Base-by-base conservation (phyloP, 495 filamentous ascomycete species). In the Friedmanniomyces simplex region DNA sequence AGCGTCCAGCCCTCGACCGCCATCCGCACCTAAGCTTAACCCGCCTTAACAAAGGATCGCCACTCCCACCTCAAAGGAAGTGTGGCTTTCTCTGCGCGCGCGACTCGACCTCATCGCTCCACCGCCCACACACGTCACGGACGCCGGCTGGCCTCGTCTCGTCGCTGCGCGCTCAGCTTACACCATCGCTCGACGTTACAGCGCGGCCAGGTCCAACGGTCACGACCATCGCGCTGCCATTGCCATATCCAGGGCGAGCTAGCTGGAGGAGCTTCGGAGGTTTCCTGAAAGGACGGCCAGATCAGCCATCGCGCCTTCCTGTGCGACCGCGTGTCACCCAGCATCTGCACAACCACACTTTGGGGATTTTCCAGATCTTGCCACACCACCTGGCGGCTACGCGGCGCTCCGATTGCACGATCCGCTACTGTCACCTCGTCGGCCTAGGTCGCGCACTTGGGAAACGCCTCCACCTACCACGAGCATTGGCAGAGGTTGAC, bases 11-110 rank as follows among this genome's bases (percentile, higher is more conserved):
- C 62, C 50, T 61, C 59, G 62, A 64, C 58, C 53, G 62, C 62
- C 62, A 60, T 64, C 62, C 62, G 54, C 58, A 61, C 42, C 59
- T 58, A 47, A 57, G 54, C 54, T 61, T 58, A 64, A 57, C 47
- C 12, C 20, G 30, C 39, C 45, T 57, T 57, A 58, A 61, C 62
- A 61, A 61, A 61, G 62, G 58, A 64, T 61, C 62, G 62, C 62
- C 58, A 52, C 56, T 43, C 50, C 55, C 60, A 47, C 42, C n/a
- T 59, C 54, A 55, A 59, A 51, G 57, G 34, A 41, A 22, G 24
- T 55, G 54, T 22, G 26, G 18, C 22, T 41, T 36, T 61, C 54
- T 26, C 18, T 55, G n/a, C 52, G 45, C 52, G 45, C 51, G 30
- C 46, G 21, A 52, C 30, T 18, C 49, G 7, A 49, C 46, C 20